Conservation (phyloP, 352 stramenopile genomes). For the Pythium biforme region DNA sequence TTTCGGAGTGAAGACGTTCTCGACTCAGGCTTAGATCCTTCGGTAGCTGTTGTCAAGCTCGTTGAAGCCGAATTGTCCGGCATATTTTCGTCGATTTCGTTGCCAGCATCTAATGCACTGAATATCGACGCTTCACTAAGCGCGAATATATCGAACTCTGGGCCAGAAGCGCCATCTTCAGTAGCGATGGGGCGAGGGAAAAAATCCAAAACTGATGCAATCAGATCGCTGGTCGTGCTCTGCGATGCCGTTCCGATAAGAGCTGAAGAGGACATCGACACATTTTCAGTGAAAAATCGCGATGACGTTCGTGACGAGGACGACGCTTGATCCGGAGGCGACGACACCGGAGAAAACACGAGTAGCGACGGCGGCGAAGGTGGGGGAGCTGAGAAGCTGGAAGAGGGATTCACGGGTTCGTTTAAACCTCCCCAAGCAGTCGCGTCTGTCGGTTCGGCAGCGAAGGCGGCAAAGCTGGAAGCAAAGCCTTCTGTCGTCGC, state of each 20-base stretch:
- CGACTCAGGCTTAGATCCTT: neutral
- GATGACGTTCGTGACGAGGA: slow-evolving; percentile 20
- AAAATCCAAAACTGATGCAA: slow-evolving; percentile 26
- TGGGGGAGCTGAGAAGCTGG: neutral
- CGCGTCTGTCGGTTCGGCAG: neutral
- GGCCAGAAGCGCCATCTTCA: neutral
- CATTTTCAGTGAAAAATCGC: slow-evolving; percentile 13
- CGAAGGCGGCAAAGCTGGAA: slow-evolving; percentile 18
- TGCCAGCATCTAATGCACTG: slow-evolving; percentile 30
- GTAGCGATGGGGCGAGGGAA: slow-evolving; percentile 1
- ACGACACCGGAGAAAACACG: slow-evolving; percentile 21
- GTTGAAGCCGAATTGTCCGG: neutral
- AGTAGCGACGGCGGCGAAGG: slow-evolving; percentile 21
- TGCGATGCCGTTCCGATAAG: neutral
- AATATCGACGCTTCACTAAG: slow-evolving; percentile 27
- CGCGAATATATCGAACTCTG: slow-evolving; percentile 32
- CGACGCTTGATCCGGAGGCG: slow-evolving; percentile 2
- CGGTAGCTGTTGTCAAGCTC: neutral
- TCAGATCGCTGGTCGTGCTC: slow-evolving; percentile 7
- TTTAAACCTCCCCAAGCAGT: neutral
- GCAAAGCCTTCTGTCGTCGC: neutral
- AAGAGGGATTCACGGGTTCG: neutral
- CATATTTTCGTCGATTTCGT: slow-evolving; percentile 30
- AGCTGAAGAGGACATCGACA: neutral
- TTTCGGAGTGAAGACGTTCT: slow-evolving; percentile 10